Evolutionary conservation across 306 rosid species (phyloP).

Genomic region (Rosa lucieae): DNA sequence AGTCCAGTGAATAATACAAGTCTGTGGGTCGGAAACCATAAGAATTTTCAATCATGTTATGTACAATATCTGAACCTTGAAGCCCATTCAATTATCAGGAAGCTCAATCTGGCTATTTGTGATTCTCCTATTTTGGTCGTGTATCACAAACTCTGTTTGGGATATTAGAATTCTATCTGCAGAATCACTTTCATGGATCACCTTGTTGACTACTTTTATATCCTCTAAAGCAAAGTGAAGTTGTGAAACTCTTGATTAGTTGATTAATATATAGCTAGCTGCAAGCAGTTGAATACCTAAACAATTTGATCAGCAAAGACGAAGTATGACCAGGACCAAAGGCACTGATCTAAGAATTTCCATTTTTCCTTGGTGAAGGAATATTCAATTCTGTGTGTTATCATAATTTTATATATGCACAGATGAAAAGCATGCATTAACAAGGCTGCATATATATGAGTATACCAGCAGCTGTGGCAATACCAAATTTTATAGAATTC

Average conservation of each 20-base stretch:
- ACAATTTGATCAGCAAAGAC: not conserved
- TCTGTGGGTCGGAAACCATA: not conserved
- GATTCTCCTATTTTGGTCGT: not conserved
- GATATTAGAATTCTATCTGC: not conserved
- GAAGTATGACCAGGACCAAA: not conserved
- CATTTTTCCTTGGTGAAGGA: not conserved
- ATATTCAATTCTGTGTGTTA: not conserved
- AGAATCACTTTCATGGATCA: not conserved
- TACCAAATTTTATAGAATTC: not conserved
- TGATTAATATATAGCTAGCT: not conserved
- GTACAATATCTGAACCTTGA: not conserved
- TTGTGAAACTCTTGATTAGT: not conserved
- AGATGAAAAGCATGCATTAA: not conserved
- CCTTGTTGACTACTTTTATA: not conserved
- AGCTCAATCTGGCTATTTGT: not conserved
- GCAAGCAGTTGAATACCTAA: not conserved
- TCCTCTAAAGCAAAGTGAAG: not conserved
- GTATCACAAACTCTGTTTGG: not conserved
- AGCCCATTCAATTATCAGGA: not conserved
- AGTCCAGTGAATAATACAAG: not conserved
- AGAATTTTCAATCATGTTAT: not conserved
- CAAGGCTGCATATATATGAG: not conserved
- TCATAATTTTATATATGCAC: not conserved
- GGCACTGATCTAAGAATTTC: not conserved
- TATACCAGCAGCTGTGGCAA: not conserved